Conservation (phyloP, 768 basidiomycete genomes). For the Hydnomerulius pinastri region DNA sequence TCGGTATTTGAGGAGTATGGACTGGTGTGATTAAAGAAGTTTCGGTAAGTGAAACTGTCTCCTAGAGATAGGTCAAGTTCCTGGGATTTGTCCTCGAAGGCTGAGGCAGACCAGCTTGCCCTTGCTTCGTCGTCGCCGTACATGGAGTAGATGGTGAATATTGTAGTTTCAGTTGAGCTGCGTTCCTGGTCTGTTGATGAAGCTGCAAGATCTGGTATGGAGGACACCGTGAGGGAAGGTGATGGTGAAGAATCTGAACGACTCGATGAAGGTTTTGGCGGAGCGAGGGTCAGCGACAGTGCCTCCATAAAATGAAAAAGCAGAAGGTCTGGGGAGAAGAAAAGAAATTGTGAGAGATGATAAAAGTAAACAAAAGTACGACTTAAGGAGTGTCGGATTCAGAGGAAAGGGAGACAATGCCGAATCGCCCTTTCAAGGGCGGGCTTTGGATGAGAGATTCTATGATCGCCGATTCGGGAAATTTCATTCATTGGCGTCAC, state of each 20-base stretch:
- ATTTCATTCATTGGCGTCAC: background rate
- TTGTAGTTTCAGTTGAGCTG: constrained; percentile 69
- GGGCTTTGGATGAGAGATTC: constrained; percentile 17
- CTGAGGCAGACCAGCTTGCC: constrained; percentile 49
- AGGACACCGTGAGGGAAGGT: constrained; percentile 32
- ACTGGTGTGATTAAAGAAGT: constrained; percentile 31
- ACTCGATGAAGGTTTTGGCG: constrained; percentile 32
- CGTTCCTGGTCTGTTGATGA: constrained; percentile 44
- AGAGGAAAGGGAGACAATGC: background rate
- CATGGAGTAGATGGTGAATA: constrained; percentile 87
- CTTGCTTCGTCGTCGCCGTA: constrained; percentile 62
- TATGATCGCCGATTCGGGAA: background rate
- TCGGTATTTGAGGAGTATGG: constrained; percentile 22
- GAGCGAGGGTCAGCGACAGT: constrained; percentile 37
- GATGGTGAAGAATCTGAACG: constrained; percentile 30
- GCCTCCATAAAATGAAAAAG: constrained; percentile 39
- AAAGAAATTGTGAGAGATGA: too few species aligned
- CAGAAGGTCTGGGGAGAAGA: background rate
- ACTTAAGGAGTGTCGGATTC: constrained; percentile 3
- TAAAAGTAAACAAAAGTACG: too few species aligned
- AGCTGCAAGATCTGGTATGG: constrained; percentile 38
- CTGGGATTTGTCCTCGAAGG: constrained; percentile 39
- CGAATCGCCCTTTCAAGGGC: background rate
- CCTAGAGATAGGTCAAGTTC: constrained; percentile 38
- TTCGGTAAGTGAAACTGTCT: constrained; percentile 35